Evolutionary conservation across 352 stramenopile genomes (phyloP).

Genomic region (Aphanomyces cochlioides): DNA sequence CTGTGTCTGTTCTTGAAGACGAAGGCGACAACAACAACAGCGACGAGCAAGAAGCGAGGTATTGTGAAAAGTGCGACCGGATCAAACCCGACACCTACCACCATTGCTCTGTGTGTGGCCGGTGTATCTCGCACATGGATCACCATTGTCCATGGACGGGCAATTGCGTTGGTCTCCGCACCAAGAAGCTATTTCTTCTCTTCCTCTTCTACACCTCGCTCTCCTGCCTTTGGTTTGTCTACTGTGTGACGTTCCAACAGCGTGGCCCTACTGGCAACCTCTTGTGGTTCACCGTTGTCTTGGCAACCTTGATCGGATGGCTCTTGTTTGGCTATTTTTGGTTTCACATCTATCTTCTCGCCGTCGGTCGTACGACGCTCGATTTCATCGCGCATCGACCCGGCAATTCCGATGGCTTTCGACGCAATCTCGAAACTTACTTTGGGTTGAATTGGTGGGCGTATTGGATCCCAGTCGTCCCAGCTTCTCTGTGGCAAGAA

Average conservation of each 20-base stretch:
- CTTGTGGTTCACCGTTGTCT: conserved; percentile 31
- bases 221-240: conserved; percentile 57
- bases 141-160: conserved; percentile 82
- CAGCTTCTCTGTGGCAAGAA: conserved; percentile 20
- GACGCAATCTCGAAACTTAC: conserved; percentile 56
- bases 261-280: conserved; percentile 36
- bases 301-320: conserved; percentile 42
- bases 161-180: conserved; percentile 81
- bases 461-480: conserved; percentile 59
- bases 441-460: conserved; percentile 52
- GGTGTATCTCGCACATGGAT: conserved; percentile 80
- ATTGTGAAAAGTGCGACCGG: conserved; percentile 74
- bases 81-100: conserved; percentile 58
- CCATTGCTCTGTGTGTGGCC: conserved; percentile 72
- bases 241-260: not conserved
- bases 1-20: conserved; percentile 32
- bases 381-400: conserved; percentile 55
- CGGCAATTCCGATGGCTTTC: conserved; percentile 49
- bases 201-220: conserved; percentile 47
- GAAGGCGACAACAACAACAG: conserved; percentile 30
- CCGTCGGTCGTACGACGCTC: conserved; percentile 64
- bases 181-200: conserved; percentile 69
- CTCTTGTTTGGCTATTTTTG: conserved; percentile 62
- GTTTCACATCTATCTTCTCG: conserved; percentile 74
- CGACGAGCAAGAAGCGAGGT: conserved; percentile 36